A percentile compares a stretch with the other conserved stretches of the same genome.
These are phyloP conservation scores for Laburnicola sp. DNA, from an alignment of 2,329 filamentous ascomycete species.

Conservation along the genomic window DNA sequence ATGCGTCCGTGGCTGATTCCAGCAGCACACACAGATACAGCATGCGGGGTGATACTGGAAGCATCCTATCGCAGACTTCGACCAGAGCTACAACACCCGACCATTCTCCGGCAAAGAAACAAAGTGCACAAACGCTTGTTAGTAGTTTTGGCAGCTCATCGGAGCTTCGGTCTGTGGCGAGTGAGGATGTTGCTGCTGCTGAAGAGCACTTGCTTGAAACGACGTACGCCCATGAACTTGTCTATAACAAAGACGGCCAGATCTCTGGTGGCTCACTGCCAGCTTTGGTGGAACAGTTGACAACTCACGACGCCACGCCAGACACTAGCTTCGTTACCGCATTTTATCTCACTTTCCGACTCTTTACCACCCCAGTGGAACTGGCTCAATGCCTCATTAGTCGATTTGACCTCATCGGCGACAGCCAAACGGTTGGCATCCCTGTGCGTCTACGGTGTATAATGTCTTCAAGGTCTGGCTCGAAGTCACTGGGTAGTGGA, in stretches of 20 bases:
- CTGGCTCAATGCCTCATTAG: conserved; percentile 84
- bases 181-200: conserved; percentile 75
- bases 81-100: conserved; percentile 90
- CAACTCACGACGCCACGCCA: conserved; percentile 88
- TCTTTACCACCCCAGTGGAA: conserved; percentile 80
- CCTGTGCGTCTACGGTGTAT: conserved; percentile 91
- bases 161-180: conserved; percentile 65
- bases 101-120: conserved; percentile 55
- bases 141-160: conserved; percentile 68
- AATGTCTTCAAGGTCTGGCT: conserved; percentile 98
- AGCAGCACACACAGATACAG: conserved; percentile 76
- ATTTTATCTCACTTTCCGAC: conserved; percentile 93
- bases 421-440: conserved; percentile 71
- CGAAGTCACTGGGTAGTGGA: conserved; percentile 92
- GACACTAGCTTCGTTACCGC: conserved; percentile 90
- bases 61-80: conserved; percentile 77
- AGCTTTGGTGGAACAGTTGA: conserved; percentile 91
- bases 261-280: conserved; percentile 90
- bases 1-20: conserved; percentile 75
- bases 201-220: conserved; percentile 87
- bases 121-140: conserved; percentile 60
- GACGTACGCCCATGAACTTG: conserved; percentile 86
- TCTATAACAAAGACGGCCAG: conserved; percentile 92
- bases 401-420: conserved; percentile 87
- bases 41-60: conserved; percentile 75